Base-by-base conservation (phyloP, 108 stramenopile genomes). In the Schizochytrium sp. region DNA sequence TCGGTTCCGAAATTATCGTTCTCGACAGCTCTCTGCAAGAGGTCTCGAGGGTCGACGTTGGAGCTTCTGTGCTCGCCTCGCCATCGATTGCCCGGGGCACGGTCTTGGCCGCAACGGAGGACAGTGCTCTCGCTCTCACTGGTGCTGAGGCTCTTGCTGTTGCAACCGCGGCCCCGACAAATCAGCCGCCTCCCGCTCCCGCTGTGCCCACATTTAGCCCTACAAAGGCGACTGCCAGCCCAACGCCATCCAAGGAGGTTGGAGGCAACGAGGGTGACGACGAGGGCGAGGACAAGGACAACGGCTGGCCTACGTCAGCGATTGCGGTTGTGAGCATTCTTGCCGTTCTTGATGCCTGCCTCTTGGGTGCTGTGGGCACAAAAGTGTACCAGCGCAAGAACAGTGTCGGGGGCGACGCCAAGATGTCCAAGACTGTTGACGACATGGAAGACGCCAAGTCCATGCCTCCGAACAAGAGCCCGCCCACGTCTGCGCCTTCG, bases 181-280 rank as follows among this genome's bases (percentile, higher is more conserved):
- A 90, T 48, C 44, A 58, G 58, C 21, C 92, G 60, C 60, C 90
- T 87, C 21, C 91, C 91, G 47, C 87, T 58, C n/a, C 90, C 71
- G 44, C 91, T 41, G 28, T 88, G 0, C 21, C n/a, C 21, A 59
- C 58, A 2, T 19, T 2, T 23, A 59, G 58, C n/a, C 58, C 58
- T 59, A 87, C 43, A n/a, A 60, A 19, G 45, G 44, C 51, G 72
- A 45, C 44, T 19, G 41, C 47, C 5, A 51, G 60, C 69, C 90
- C 57, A 5, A 47, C 87, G 28, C 88, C 48, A 34, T 44, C 45
- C 48, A 47, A 53, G 51, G 34, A 41, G 63, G 41, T 23, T 5
- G 34, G 10, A 18, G 25, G 18, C 34, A 69, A 28, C 63, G 3
- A 69, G 0, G 25, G 25, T 12, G 41, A 23, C 63, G n/a, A 14